Evolutionary conservation across 768 basidiomycete genomes (phyloP).

Genomic region (Lentinula lateritia): DNA sequence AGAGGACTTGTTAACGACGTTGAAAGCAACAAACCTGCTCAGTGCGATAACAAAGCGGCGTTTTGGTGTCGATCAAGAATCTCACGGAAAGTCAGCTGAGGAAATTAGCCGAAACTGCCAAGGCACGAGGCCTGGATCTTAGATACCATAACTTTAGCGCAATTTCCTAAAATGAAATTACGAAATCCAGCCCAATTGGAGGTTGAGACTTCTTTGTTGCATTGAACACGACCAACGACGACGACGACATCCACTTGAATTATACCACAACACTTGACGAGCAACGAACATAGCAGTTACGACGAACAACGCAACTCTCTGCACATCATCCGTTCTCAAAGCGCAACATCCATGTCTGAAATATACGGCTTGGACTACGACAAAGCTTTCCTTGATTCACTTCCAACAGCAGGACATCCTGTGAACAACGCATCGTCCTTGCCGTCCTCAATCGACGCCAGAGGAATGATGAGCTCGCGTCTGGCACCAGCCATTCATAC

Average conservation of each 20-base stretch:
- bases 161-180: neutral
- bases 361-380: constrained; percentile 3
- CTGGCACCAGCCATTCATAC: neutral
- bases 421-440: neutral
- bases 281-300: neutral
- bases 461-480: neutral
- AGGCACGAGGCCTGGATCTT: neutral
- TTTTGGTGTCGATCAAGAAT: neutral
- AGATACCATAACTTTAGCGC: neutral
- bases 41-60: neutral
- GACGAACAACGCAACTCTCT: neutral
- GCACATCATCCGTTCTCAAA: neutral
- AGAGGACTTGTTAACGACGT: neutral
- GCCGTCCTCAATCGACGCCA: neutral
- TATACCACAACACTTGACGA: neutral
- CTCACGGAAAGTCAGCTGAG: neutral
- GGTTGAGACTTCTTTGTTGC: neutral
- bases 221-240: neutral
- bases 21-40: neutral
- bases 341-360: neutral
- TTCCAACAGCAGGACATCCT: neutral
- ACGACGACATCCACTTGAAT: neutral
- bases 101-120: neutral
- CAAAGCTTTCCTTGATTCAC: neutral
- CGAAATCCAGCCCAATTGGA: neutral